Evolutionary conservation across 768 basidiomycete genomes (phyloP), one percentile per base, ranked within the genome.

Genomic region (Clitopilus hobsonii): DNA sequence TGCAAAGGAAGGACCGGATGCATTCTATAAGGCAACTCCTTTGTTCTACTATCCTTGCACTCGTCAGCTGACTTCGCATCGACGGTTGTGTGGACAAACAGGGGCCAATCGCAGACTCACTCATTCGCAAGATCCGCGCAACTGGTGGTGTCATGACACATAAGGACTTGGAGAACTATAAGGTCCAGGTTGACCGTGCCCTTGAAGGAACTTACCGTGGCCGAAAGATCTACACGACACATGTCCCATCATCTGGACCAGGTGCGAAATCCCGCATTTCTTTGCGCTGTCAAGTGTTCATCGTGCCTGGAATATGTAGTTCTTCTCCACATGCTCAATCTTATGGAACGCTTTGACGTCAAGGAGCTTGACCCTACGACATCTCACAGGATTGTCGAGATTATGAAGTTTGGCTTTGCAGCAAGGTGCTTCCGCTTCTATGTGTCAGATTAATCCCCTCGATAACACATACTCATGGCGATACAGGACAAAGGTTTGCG

Each of bases 241-340:
- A 85, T 62, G 87, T 92, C 11, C 97, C 97, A 5, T 86, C 89
- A 7, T 88, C 88, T 10, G 95, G 96, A 5, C 87, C 91, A 49
- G 77, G 79, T 81, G 60, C 54, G 71, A 65, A 22, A 4, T 20
- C 23, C 24, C 4, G 8, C 10, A 36, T 41, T 10, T 16, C 38
- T 49, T 29, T 13, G 38, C 45, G 26, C 36, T n/a, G 20, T 50
- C 49, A 41, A 14, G 27, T 45, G 41, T 41, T 53, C 30, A 22
- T 38, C 45, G 28, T 48, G 20, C 47, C 49, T 49, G 18, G 25
- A 24, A 49, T 18, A 1, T 53, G 13, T 25, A 77, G 91, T 90
- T n/a, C 72, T 98, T 38, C 71, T 97, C 36, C 89, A 93, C 65
- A 89, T 98, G 79, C 73, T 98, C n/a, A 97, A 98, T 65, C 67